Base-by-base conservation (phyloP, 768 basidiomycete species). In the Mycena galopus region DNA sequence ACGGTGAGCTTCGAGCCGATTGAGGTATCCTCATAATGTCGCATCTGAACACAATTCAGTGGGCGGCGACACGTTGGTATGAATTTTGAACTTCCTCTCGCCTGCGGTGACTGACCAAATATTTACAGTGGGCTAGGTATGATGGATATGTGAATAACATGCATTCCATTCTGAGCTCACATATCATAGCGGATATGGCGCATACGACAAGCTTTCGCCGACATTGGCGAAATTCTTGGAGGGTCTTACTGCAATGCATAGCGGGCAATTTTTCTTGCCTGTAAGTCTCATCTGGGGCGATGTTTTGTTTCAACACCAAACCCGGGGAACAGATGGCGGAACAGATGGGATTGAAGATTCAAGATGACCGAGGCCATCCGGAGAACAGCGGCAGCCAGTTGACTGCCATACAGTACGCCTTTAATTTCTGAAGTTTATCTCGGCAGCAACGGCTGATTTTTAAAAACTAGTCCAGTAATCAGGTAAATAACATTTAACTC, bases 141-240 rank as follows among this genome's bases (percentile, higher is more conserved):
- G n/a, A n/a, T n/a, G n/a, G n/a, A 65, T 35, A 55, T 12, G 5
- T 37, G 10, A 37, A 25, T 60, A n/a, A 2, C n/a, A 39, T n/a
- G 37, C 50, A n/a, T 60, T 50, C n/a, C 33, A 23, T 8, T 23
- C 53, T 30, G 4, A 29, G 29, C 39, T 16, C 2, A n/a, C 42
- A 25, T 50, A n/a, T 56, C 30, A 3, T 29, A 86, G 86, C 69
- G 88, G 84, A 0, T 92, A 91, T 73, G 89, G 89, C 75, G 90
- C 89, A 4, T 93, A 92, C 80, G 89, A 91, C 78, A 82, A 87
- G 19, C 85, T 93, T 23, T 91, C 90, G 0, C 89, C 89, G 6
- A 81, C 85, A 8, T 85, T 84, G 68, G 80, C 84, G 44, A 83
- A 82, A 37, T 90, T 90, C 78, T 81, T 92, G 56, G 89, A 91